These are phyloP conservation scores for Atractiella rhizophila DNA, from an alignment of 768 basidiomycete species.

Conservation along the genomic window DNA sequence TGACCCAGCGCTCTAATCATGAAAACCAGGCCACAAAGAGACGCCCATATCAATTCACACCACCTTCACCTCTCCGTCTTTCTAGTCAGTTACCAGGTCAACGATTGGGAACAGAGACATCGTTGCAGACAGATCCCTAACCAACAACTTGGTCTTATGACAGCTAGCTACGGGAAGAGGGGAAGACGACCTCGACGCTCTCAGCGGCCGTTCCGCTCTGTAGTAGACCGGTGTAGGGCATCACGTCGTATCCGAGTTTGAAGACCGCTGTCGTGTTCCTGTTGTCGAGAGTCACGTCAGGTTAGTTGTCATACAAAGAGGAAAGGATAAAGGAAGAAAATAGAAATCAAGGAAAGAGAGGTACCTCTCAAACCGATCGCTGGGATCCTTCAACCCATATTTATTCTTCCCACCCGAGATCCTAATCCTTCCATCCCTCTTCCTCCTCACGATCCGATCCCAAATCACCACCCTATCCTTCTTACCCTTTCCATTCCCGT, in stretches of 20 bases:
- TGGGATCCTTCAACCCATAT: constrained; percentile 54
- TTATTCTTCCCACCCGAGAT: constrained; percentile 44
- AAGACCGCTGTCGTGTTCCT: constrained; percentile 35
- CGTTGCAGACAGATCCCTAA: no score
- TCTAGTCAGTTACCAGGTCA: no score
- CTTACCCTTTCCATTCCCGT: constrained; percentile 8
- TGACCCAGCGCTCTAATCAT: no score
- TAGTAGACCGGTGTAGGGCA: constrained; percentile 68
- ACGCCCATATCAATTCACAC: no score
- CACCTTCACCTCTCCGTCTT: no score
- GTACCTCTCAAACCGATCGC: constrained; percentile 47
- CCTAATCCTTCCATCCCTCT: constrained; percentile 43
- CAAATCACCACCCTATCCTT: constrained; percentile 61
- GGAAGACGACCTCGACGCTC: no score
- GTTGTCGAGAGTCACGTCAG: not conserved
- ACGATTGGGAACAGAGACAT: no score
- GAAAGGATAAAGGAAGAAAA: not conserved
- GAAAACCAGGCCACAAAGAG: no score
- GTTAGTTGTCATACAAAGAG: no score
- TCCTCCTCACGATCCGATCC: constrained; percentile 70
- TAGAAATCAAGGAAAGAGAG: not conserved
- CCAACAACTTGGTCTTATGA: no score
- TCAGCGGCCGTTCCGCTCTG: no score
- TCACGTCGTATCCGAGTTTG: constrained; percentile 58
- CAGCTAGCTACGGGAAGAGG: no score